These are phyloP conservation scores for Hysterangium stoloniferum DNA, from an alignment of 768 basidiomycete genomes.

Conservation along the genomic window DNA sequence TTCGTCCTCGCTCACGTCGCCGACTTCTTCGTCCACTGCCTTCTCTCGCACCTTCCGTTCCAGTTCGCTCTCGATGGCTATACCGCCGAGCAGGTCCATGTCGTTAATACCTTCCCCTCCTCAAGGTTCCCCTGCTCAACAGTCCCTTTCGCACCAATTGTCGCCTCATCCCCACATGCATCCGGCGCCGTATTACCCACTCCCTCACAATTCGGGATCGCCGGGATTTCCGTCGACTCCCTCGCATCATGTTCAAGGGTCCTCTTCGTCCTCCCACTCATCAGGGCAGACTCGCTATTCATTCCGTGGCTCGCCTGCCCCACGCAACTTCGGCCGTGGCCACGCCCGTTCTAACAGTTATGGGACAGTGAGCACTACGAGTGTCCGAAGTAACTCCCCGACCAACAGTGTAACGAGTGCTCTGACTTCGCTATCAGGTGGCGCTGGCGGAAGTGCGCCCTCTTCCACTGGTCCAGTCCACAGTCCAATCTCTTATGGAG, in stretches of 20 bases:
- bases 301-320: constrained; percentile 7
- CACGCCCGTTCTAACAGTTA: constrained; percentile 9
- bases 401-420: constrained; percentile 9
- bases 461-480: constrained; percentile 3
- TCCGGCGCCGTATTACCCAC: constrained; percentile 7
- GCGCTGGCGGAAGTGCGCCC: constrained; percentile 3
- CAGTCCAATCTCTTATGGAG: constrained; percentile 4
- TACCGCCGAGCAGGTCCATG: neutral
- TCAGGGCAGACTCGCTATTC: constrained; percentile 10
- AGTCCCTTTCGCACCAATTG: constrained; percentile 4
- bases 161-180: constrained; percentile 11
- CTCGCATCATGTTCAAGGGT: constrained; percentile 8
- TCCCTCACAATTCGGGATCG: neutral
- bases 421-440: constrained; percentile 11
- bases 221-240: constrained; percentile 9
- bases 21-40: neutral
- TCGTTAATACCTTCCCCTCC: neutral
- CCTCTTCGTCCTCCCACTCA: constrained; percentile 9
- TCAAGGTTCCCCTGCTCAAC: neutral
- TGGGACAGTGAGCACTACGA: constrained; percentile 9
- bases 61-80: neutral
- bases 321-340: constrained; percentile 1
- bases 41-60: constrained; percentile 7
- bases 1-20: neutral
- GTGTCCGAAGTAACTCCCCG: constrained; percentile 9